A percentile compares a stretch with the other conserved stretches of the same genome.
These are phyloP conservation scores for Polygonum maritimum DNA, from an alignment of 148 eudicot genomes.

Conservation along the genomic window DNA sequence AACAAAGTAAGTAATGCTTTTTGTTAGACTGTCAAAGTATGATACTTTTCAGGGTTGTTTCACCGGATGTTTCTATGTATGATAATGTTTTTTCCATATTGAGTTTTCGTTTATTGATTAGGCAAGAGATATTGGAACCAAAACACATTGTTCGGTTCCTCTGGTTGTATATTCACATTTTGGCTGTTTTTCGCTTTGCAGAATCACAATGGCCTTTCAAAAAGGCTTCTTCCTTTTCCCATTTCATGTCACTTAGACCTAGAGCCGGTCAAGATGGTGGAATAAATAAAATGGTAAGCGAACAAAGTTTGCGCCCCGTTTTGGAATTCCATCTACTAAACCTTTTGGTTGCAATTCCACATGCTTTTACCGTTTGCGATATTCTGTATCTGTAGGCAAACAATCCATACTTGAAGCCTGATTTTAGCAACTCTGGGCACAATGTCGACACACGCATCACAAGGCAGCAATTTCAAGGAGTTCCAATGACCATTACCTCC, in stretches of 20 bases:
- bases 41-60: neutral
- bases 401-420: neutral
- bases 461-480: slow-evolving; percentile 19
- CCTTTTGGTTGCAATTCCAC: too few relatives aligned
- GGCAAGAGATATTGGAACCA: neutral
- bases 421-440: neutral
- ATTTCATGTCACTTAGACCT: slow-evolving; percentile 4
- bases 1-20: neutral
- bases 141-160: neutral
- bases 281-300: neutral
- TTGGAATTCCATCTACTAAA: too few relatives aligned
- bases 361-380: neutral
- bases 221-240: slow-evolving; percentile 4
- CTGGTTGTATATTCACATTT: neutral
- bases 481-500: slow-evolving; percentile 19
- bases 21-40: neutral
- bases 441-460: neutral
- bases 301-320: neutral
- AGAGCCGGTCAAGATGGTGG: neutral
- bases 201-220: slow-evolving; percentile 4
- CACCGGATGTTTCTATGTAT: neutral
- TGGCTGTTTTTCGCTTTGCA: neutral
- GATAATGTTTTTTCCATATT: neutral
- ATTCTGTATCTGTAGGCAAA: neutral
- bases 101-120: neutral